Base-by-base conservation (phyloP, 2,329 filamentous ascomycete species). In the Penicillium polonicum region DNA sequence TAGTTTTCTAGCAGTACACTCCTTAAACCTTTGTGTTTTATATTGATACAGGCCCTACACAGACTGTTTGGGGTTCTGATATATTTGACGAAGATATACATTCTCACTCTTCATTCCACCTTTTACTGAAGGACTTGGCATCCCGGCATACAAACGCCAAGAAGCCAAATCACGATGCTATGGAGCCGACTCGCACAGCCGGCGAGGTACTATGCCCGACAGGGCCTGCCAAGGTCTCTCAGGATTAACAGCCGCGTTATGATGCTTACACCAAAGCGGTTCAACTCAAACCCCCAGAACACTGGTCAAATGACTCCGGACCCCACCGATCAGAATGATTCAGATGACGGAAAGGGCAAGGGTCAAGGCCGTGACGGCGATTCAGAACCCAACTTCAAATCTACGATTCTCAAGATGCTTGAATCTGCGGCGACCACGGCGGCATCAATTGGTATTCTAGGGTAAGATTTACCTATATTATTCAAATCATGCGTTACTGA, bases 361-460 rank as follows among this genome's bases (percentile, higher is more conserved):
- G 62, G 58, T n/a, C 65, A 65, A 58, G 63, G 59, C 19, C 55
- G 60, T 39, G 59, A 56, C 35, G 60, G 58, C 27, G 65, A 73
- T 46, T 61, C 67, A 21, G 72, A 73, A 19, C 68, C 69, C 21
- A 72, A 56, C 39, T 52, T 74, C 31, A 77, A 69, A 60, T 70
- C 74, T 13, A 79, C 78, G 2, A 60, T 75, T 8, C 75, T 78
- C 39, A 90, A 88, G 70, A 90, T 91, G 85, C 75, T 86, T 53
- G 90, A 93, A 72, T 80, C 87, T 6, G 89, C 89, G 2, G 86
- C 86, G 9, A 92, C 90, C 0, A 91, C 89, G 0, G 82, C 91
- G 59, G 88, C 89, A 27, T 91, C 88, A 23, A 88, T 93, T 55
- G 65, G 87, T 12, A 85, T 93, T 17, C 78, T 93, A 33, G 90